These are phyloP conservation scores for Cytospora piceae DNA, from an alignment of 2,329 filamentous ascomycete species.

Conservation along the genomic window DNA sequence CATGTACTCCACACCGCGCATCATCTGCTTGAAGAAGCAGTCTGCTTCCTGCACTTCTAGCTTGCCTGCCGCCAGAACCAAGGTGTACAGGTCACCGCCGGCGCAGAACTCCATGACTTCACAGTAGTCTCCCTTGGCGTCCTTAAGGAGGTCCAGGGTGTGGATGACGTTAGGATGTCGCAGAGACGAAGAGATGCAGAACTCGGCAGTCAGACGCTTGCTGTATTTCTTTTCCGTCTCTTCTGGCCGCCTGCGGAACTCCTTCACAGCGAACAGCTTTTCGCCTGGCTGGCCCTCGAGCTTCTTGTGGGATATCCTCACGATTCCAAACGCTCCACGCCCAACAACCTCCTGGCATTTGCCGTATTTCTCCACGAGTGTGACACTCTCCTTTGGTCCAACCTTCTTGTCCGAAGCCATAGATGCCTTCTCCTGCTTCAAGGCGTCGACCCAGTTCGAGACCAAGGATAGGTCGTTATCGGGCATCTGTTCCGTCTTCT, in stretches of 20 bases:
- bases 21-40: conserved; percentile 98
- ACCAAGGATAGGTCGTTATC: conserved; percentile 90
- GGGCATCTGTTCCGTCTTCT: conserved; percentile 73
- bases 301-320: conserved; percentile 95
- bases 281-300: conserved; percentile 79
- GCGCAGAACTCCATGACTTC: conserved; percentile 99
- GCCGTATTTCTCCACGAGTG: conserved; percentile 93
- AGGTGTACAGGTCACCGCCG: conserved; percentile 91
- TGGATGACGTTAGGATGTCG: conserved; percentile 98
- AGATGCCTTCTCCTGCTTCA: conserved; percentile 83
- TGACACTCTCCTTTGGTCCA: conserved; percentile 73
- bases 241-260: conserved; percentile 91
- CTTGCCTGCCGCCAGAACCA: conserved; percentile 88
- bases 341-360: conserved; percentile 98
- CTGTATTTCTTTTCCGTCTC: conserved; percentile 98
- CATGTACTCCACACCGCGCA: conserved; percentile 98
- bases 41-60: conserved; percentile 92
- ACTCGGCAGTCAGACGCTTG: conserved; percentile 94
- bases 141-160: conserved; percentile 91
- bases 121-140: conserved; percentile 96
- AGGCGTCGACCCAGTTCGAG: conserved; percentile 92
- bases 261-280: conserved; percentile 96
- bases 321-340: conserved; percentile 94
- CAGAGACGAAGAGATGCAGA: conserved; percentile 96
- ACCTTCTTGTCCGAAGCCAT: conserved; percentile 76